Evolutionary conservation across 306 rosid genomes (phyloP).

Genomic region (Malus fusca): DNA sequence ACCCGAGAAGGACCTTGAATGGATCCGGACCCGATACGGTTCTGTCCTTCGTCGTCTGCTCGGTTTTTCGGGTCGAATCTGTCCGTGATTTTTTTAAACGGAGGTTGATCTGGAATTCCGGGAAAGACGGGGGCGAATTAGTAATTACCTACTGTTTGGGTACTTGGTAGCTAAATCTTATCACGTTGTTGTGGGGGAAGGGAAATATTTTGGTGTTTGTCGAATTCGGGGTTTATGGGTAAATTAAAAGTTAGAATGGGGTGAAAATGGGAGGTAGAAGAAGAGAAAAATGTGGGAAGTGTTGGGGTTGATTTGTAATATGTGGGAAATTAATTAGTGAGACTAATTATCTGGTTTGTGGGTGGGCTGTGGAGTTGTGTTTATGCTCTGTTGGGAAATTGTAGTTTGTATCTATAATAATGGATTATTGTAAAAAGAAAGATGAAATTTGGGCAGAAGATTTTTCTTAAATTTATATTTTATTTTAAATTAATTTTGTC

Average conservation of each 20-base stretch:
- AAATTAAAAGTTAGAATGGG: conserved; percentile 3
- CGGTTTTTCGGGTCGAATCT: conserved; percentile 19
- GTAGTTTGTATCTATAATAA: background rate
- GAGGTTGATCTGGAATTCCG: conserved; percentile 39
- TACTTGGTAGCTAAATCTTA: conserved; percentile 1
- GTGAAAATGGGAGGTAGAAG: background rate
- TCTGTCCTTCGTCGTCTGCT: conserved; percentile 5
- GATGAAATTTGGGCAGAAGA: background rate
- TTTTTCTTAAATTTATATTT: background rate
- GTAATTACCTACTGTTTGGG: background rate
- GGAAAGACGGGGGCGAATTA: conserved; percentile 23
- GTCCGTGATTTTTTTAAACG: conserved; percentile 84
- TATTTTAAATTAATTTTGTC: too few relatives aligned
- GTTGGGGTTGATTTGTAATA: conserved; percentile 30
- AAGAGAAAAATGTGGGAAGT: conserved; percentile 18
- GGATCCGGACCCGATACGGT: background rate
- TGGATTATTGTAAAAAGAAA: conserved; percentile 33
- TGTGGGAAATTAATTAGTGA: background rate
- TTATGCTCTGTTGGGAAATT: conserved; percentile 28
- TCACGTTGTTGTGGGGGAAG: background rate
- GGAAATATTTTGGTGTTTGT: conserved; percentile 3
- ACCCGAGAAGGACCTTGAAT: background rate
- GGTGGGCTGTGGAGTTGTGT: background rate
- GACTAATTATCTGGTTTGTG: background rate
- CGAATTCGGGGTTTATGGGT: background rate